Conservation (phyloP, 495 filamentous ascomycete species). For the Sordaria brevicollis region DNA sequence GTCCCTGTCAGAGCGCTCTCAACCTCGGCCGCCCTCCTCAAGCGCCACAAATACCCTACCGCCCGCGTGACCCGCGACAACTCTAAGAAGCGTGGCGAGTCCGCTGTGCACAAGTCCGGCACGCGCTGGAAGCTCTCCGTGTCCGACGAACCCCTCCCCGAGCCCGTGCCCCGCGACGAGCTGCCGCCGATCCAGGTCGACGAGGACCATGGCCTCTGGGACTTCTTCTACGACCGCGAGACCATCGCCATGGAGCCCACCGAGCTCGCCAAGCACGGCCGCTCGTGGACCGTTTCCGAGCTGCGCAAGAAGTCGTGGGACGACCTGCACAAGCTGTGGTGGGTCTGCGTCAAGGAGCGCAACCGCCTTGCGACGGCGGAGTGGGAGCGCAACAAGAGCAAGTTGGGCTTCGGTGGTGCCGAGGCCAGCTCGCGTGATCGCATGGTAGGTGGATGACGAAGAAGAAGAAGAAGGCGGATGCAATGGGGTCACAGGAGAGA, state of each 20-base stretch:
- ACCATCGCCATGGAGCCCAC: constrained; percentile 56
- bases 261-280: constrained; percentile 58
- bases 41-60: constrained; percentile 23
- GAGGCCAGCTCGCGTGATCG: constrained; percentile 50
- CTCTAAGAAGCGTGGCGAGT: constrained; percentile 67
- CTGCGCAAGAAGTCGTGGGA: constrained; percentile 85
- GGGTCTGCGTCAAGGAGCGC: constrained; percentile 85
- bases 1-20: constrained; percentile 16
- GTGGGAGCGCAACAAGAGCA: constrained; percentile 51
- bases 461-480: background rate
- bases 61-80: constrained; percentile 44
- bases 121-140: constrained; percentile 57
- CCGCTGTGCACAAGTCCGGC: constrained; percentile 67
- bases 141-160: constrained; percentile 60
- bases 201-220: constrained; percentile 82
- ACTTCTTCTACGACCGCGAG: constrained; percentile 66
- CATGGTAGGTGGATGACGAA: constrained; percentile 42
- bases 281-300: constrained; percentile 80
- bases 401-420: constrained; percentile 56
- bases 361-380: constrained; percentile 78
- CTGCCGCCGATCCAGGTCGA: constrained; percentile 45
- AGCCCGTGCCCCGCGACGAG: constrained; percentile 61
- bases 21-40: constrained; percentile 24
- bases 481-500: background rate
- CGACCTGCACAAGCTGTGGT: constrained; percentile 87